phyloP scores from a whole-genome alignment of 768 basidiomycete genomes.

The Boletus rubropictus region DNA sequence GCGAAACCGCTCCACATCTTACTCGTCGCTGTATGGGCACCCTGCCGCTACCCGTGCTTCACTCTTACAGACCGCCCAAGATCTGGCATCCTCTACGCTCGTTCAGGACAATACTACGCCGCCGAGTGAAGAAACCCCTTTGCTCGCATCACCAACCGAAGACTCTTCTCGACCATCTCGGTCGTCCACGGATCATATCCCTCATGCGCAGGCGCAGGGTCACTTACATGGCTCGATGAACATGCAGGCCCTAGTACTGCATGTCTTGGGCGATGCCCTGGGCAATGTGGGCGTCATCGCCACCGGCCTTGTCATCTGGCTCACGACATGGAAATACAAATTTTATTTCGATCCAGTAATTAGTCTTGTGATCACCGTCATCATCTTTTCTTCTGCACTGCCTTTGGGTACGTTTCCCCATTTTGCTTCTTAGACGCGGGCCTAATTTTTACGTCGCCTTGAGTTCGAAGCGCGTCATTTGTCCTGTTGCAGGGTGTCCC shows the following conservation, averaged over 20 bases:
- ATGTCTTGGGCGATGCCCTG: constrained; percentile 94
- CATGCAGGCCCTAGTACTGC: constrained; percentile 92
- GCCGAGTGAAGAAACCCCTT: constrained; percentile 41
- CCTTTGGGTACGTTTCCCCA: constrained; percentile 61
- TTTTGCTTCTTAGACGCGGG: neutral
- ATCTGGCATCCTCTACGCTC: constrained; percentile 47
- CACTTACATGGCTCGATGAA: constrained; percentile 81
- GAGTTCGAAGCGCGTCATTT: constrained; percentile 86
- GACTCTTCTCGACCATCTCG: constrained; percentile 2
- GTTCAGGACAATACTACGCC: constrained; percentile 5
- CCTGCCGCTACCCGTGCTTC: constrained; percentile 67
- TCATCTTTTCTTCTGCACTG: constrained; percentile 93
- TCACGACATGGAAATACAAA: constrained; percentile 76
- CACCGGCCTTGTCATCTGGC: constrained; percentile 92
- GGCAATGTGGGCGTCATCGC: constrained; percentile 98
- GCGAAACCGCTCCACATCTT: constrained; percentile 39
- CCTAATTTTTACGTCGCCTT: constrained; percentile 12
- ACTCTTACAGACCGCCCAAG: constrained; percentile 77
- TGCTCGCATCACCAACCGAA: constrained; percentile 26
- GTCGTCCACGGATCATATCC: constrained; percentile 16
- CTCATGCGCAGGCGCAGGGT: constrained; percentile 22
- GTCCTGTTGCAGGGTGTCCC: constrained; percentile 95
- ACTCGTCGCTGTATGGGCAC: constrained; percentile 66
- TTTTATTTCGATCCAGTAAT: constrained; percentile 92
- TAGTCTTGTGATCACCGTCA: constrained; percentile 88